These are phyloP conservation scores for Hippophae rhamnoides DNA, from an alignment of 306 rosid genomes.

Conservation along the genomic window DNA sequence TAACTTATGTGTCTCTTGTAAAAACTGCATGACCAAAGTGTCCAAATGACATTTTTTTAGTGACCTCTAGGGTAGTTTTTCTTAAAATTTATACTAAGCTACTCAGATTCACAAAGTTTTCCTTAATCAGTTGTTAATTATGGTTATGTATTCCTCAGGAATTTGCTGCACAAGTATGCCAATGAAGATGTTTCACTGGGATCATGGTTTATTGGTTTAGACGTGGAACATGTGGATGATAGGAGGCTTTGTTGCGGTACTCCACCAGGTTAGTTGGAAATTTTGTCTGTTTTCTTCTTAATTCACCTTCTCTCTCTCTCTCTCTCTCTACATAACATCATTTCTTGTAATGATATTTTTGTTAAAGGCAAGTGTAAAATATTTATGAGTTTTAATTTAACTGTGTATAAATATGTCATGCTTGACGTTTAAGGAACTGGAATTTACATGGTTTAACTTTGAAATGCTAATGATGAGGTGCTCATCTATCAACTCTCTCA, in stretches of 20 bases:
- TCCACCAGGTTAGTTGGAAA: constrained; percentile 49
- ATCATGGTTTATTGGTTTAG: constrained; percentile 88
- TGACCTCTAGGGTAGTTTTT: no score
- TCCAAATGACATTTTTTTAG: no score
- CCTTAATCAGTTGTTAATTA: constrained; percentile 7
- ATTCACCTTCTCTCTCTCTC: neutral
- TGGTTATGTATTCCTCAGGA: constrained; percentile 33
- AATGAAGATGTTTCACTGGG: constrained; percentile 93
- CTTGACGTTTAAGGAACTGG: no score
- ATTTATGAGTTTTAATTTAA: no score
- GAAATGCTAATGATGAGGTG: no score
- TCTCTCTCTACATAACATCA: neutral
- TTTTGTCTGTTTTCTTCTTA: constrained; percentile 5
- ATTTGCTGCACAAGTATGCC: constrained; percentile 74
- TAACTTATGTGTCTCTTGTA: no score
- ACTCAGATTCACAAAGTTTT: constrained; percentile 1
- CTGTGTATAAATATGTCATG: no score
- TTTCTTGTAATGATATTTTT: neutral
- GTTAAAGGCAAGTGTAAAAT: neutral
- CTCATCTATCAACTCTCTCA: no score
- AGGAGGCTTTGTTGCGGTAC: constrained; percentile 82
- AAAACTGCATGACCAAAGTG: no score
- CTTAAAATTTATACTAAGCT: neutral
- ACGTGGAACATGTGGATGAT: constrained; percentile 74
- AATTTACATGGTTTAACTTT: no score